A percentile compares a stretch with the other conserved stretches of the same genome.
These are phyloP conservation scores for Trichophaea hybrida DNA, from an alignment of 2,329 filamentous ascomycete species.

Conservation along the genomic window DNA sequence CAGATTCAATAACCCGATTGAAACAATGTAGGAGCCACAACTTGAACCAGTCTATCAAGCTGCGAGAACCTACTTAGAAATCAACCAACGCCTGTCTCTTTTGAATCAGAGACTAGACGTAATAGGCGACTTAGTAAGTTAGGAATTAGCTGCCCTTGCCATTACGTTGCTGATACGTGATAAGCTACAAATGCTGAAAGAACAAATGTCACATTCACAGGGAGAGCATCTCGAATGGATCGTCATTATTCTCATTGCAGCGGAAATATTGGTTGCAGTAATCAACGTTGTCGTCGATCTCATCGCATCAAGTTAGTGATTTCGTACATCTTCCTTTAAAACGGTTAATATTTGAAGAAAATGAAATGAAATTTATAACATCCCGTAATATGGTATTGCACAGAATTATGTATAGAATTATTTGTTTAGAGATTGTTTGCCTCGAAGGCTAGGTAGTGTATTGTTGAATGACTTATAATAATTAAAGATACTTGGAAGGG, in stretches of 20 bases:
- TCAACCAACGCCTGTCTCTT: constrained; percentile 85
- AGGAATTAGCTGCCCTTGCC: constrained; percentile 4
- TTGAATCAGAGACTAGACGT: constrained; percentile 83
- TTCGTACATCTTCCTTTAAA: not conserved
- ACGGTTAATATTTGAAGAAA: no score
- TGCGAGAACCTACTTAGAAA: constrained; percentile 88
- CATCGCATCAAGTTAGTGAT: constrained; percentile 25
- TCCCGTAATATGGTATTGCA: no score
- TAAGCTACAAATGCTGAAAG: constrained; percentile 71
- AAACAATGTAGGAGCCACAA: constrained; percentile 54
- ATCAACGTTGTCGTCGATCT: constrained; percentile 94
- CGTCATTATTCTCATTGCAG: constrained; percentile 87
- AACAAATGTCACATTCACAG: constrained; percentile 86
- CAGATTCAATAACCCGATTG: not conserved
- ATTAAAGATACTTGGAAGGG: no score
- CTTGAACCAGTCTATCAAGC: constrained; percentile 93
- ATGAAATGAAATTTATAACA: no score
- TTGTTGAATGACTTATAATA: no score
- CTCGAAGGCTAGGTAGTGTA: no score
- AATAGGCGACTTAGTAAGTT: constrained; percentile 58
- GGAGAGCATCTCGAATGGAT: constrained; percentile 85
- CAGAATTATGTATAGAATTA: no score
- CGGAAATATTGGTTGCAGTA: constrained; percentile 85
- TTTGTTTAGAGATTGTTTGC: no score
- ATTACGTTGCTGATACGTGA: not conserved